Evolutionary conservation across 345 rosid genomes (phyloP).

Genomic region (Hibiscus mutabilis): DNA sequence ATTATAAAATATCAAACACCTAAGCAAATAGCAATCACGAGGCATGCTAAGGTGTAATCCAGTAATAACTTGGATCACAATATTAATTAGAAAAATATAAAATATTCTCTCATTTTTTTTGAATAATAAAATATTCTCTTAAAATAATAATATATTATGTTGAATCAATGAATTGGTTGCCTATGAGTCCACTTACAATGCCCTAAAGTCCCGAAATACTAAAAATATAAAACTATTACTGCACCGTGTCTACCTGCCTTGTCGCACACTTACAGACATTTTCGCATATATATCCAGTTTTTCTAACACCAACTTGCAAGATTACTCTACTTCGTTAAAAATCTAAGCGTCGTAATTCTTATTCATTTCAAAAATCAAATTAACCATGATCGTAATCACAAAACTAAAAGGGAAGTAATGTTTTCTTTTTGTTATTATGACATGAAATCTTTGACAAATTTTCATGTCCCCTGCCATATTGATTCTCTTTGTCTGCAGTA

Average conservation of each 20-base stretch:
- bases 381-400: neutral
- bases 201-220: conserved; percentile 22
- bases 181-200: conserved; percentile 28
- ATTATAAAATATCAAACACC: conserved; percentile 7
- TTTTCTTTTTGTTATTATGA: too few relatives aligned
- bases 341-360: conserved; percentile 6
- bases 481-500: conserved; percentile 12
- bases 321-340: neutral
- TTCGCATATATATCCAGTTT: neutral
- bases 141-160: neutral
- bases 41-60: neutral
- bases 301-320: neutral
- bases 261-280: conserved; percentile 13
- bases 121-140: neutral
- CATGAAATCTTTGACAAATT: neutral
- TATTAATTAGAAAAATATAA: neutral
- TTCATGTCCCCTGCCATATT: neutral
- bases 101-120: neutral
- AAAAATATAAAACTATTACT: neutral
- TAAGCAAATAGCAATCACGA: neutral
- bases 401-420: neutral
- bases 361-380: neutral
- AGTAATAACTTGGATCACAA: neutral
- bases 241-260: conserved; percentile 20
- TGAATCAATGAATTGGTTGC: conserved; percentile 6